Percentiles rank a stretch among this genome's conserved stretches.
These are phyloP conservation scores for Canna indica DNA, from an alignment of 176 grass and related monocot species.

Conservation along the genomic window DNA sequence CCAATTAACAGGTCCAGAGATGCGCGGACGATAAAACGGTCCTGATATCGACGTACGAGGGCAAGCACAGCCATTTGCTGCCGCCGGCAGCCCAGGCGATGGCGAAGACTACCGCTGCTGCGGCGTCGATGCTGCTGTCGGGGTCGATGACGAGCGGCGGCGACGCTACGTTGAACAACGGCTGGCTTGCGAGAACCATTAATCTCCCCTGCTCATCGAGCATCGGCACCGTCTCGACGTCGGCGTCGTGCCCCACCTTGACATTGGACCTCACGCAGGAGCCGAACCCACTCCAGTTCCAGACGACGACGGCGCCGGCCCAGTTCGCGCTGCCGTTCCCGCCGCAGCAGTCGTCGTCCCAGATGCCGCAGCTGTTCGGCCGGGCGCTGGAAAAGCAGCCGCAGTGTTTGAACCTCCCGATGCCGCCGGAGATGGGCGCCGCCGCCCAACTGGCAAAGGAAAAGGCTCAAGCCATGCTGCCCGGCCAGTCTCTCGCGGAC, in stretches of 20 bases:
- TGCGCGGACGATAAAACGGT: constrained; percentile 83
- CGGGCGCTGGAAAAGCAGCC: constrained; percentile 53
- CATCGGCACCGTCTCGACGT: constrained; percentile 88
- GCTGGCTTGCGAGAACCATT: constrained; percentile 59
- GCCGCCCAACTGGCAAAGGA: constrained; percentile 25
- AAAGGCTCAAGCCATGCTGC: no score
- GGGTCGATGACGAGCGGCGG: constrained; percentile 62
- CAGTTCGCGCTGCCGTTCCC: constrained; percentile 10
- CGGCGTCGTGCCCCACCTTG: constrained; percentile 78
- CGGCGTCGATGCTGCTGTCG: constrained; percentile 67
- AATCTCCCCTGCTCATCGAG: constrained; percentile 75
- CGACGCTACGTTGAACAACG: constrained; percentile 41
- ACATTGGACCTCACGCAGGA: constrained; percentile 80
- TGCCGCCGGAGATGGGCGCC: constrained; percentile 40
- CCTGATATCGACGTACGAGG: constrained; percentile 91
- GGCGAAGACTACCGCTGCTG: constrained; percentile 82
- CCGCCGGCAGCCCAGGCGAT: constrained; percentile 88
- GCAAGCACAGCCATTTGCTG: constrained; percentile 78
- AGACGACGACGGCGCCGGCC: neutral
- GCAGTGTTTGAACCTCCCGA: constrained; percentile 68
- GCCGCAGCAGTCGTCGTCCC: constrained; percentile 3
- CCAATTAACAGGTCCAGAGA: constrained; percentile 52
- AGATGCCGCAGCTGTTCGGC: neutral
- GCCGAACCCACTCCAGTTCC: constrained; percentile 35
- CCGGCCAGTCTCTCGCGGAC: constrained; percentile 21